phyloP scores from a whole-genome alignment of 192 early-diverging fungal genomes.

The Entomortierella beljakovae region DNA sequence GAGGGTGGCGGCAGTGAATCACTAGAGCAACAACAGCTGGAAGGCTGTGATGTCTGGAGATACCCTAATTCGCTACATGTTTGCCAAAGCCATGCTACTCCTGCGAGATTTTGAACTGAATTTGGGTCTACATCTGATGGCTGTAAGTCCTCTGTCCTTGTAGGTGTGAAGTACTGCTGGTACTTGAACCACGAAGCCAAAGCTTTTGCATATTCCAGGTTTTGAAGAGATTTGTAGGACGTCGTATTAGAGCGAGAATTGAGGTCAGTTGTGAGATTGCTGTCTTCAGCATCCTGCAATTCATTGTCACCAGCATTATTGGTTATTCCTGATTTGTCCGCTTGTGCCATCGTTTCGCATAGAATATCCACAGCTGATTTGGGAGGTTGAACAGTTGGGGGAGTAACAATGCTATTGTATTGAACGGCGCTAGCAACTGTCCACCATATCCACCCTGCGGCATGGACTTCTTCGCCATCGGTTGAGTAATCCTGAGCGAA shows the following conservation, averaged over 20 bases:
- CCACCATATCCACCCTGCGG: constrained; percentile 52
- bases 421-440: constrained; percentile 48
- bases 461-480: constrained; percentile 39
- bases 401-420: constrained; percentile 29
- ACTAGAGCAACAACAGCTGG: constrained; percentile 37
- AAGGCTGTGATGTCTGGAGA: constrained; percentile 57
- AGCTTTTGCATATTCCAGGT: constrained; percentile 8
- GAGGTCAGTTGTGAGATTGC: not conserved
- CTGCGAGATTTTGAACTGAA: constrained; percentile 26
- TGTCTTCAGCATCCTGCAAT: not conserved
- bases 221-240: not conserved
- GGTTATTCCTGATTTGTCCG: not conserved
- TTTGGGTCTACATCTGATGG: constrained; percentile 51
- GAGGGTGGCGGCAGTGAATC: no score
- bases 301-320: not conserved
- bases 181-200: constrained; percentile 34
- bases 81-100: constrained; percentile 69
- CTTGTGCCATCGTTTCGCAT: constrained; percentile 33
- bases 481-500: constrained; percentile 36
- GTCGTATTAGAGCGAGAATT: not conserved
- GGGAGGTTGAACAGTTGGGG: constrained; percentile 4
- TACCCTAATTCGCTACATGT: constrained; percentile 80
- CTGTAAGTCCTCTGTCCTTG: constrained; percentile 37
- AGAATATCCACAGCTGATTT: constrained; percentile 38
- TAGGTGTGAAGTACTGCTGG: constrained; percentile 42